Base-by-base conservation (phyloP, 2,329 filamentous ascomycete species). In the Cytospora schulzeri region DNA sequence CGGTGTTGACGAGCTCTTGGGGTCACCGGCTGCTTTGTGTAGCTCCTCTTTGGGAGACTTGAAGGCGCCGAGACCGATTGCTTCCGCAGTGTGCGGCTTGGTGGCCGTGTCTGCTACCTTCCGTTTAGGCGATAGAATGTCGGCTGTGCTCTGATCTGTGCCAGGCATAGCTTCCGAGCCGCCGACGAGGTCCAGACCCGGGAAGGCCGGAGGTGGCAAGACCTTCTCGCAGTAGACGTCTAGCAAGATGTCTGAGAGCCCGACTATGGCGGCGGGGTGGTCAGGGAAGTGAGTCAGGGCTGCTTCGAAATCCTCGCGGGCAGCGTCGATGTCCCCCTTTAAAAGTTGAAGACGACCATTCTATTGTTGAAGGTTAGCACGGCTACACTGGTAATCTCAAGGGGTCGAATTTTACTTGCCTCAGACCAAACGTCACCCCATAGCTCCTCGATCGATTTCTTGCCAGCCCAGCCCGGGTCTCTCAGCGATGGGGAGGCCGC, bases 341-440 rank as follows among this genome's bases (percentile, higher is more conserved):
- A 87, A 85, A 7, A 88, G 74, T 4, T 87, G 83, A 12, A 96
- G 80, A 58, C 88, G 80, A 24, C 89, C 93, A 71, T 88, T 66
- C 57, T 60, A 17, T 29, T 3, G 45, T 29, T 4, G 45, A 29
- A 15, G 41, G n/a, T 62, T 38, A 59, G 26, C 15, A 38, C 26
- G 22, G 56, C 41, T 24, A 24, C 33, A 45, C 56, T 55, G 17
- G 29, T 2, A 15, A 15, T n/a, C 15, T 31, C 57, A n/a, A 19
- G 28, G 14, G 4, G 26, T 22, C 12, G 24, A 15, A 6, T 35
- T 17, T 26, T 33, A 77, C 87, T 81, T 80, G 93, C 91, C 80
- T 96, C 91, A 19, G 90, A 84, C 76, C 87, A 91, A 0, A 96
- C 85, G 75, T 98, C 93, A 33, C 85, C 93, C 89, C 90, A 92